A percentile compares a stretch with the other conserved stretches of the same genome.
Conservation (phyloP, 139 green algal genomes). For the Chlorella sp. region DNA sequence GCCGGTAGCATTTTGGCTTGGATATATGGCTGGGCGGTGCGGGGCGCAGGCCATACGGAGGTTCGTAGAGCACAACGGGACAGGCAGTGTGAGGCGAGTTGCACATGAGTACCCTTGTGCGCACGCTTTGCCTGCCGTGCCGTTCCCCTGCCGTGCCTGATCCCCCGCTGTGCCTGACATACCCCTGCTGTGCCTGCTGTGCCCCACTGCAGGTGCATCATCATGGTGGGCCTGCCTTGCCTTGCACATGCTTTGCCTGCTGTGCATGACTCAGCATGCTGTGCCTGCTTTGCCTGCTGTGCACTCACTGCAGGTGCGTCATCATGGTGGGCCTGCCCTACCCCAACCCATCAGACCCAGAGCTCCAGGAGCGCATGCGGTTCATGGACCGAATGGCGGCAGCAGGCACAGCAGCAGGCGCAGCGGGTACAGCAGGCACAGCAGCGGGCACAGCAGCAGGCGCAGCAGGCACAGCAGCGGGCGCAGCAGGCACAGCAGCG, state of each 20-base stretch:
- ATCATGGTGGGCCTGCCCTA: constrained; percentile 96
- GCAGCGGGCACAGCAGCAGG: neutral
- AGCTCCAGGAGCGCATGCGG: constrained; percentile 90
- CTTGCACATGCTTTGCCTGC: constrained; percentile 43
- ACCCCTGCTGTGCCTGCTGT: neutral
- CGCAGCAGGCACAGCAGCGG: neutral
- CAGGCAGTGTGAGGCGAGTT: no score
- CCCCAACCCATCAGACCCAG: constrained; percentile 89
- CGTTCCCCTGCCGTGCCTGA: neutral
- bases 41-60: no score
- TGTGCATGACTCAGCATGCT: neutral
- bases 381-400: constrained; percentile 73
- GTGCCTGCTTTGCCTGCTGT: neutral
- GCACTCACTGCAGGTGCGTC: constrained; percentile 79
- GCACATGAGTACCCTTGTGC: no score
- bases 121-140: neutral
- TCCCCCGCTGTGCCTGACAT: neutral
- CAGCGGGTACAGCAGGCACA: neutral
- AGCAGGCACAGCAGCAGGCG: neutral
- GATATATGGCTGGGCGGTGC: no score
- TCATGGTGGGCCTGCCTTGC: constrained; percentile 79
- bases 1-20: no score
- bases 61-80: no score
- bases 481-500: neutral
- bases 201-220: constrained; percentile 80